Base-by-base conservation (phyloP, 345 rosid species). In the Bruguiera gymnorhiza region DNA sequence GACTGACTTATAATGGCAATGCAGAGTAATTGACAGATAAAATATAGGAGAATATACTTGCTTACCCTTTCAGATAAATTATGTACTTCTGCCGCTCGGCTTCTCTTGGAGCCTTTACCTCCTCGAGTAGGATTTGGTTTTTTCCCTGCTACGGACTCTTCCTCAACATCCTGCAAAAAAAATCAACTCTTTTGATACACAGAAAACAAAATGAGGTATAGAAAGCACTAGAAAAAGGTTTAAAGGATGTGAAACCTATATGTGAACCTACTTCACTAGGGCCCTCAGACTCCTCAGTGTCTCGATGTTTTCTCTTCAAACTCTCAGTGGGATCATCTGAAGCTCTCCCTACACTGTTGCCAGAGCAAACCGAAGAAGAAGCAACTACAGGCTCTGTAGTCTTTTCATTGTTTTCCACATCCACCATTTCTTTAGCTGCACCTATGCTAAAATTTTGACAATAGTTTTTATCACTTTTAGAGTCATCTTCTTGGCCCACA, bases 11-110 rank as follows among this genome's bases (percentile, higher is more conserved):
- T 24, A 21, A 21, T 54, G 21, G 10, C 58, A 54, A 54, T n/a
- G 26, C 23, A 21, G 13, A 20, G 23, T n/a, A 54, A n/a, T 20
- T 21, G 23, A 54, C 50, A 59, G 60, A 46, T 46, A 21, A 19
- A 55, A 27, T 48, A 30, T 48, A 36, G 24, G 32, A 20, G 23
- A 65, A 36, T 46, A 60, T 70, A 67, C 63, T 67, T 58, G 65
- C 96, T 83, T 78, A 93, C 98, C 91, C 98, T 89, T 85, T 93
- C 98, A 64, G 98, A 93, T 63, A 93, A 79, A 76, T 93, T 93
- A 80, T 93, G 98, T 59, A 93, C 97, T 84, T 91, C 97, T 2
- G 98, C 96, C 9, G 97, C 90, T 70, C 97, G 89, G 81, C 91
- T 88, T 80, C 94, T 89, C 84, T 87, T 89, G 50, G 84, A 84